A percentile compares a stretch with the other conserved stretches of the same genome.
phyloP scores from a whole-genome alignment of 83 land plant genomes.

The Isoetes engelmannii region DNA sequence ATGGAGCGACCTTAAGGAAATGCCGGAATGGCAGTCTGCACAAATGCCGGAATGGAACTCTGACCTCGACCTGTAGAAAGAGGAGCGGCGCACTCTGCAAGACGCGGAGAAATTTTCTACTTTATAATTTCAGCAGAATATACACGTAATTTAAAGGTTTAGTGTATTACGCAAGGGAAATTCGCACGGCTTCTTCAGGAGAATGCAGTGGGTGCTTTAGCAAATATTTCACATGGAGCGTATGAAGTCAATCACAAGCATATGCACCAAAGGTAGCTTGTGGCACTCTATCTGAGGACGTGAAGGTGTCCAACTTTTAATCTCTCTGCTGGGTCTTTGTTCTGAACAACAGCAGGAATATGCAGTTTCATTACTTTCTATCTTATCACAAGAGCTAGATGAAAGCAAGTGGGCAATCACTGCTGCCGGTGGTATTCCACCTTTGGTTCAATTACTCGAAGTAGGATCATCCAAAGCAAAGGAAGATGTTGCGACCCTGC shows the following conservation, averaged over 20 bases:
- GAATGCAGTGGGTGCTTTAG: constrained; percentile 95
- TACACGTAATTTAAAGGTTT: no score
- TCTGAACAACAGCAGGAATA: constrained; percentile 97
- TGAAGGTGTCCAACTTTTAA: constrained; percentile 90
- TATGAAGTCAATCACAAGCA: constrained; percentile 49
- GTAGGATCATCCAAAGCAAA: constrained; percentile 90
- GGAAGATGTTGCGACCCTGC: constrained; percentile 86
- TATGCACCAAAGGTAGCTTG: constrained; percentile 53
- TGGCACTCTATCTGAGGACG: constrained; percentile 92
- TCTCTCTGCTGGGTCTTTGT: constrained; percentile 89
- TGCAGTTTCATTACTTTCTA: constrained; percentile 82
- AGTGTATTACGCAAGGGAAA: constrained; percentile 92
- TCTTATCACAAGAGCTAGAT: constrained; percentile 84
- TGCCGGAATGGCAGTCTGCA: no score
- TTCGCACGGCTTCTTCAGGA: constrained; percentile 89
- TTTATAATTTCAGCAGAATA: no score
- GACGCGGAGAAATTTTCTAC: no score
- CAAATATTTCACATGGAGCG: constrained; percentile 81
- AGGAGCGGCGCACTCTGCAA: no score
- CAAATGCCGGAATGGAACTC: no score
- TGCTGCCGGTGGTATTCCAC: constrained; percentile 99
- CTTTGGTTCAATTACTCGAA: constrained; percentile 91
- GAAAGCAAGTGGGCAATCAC: constrained; percentile 99
- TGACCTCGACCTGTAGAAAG: no score
- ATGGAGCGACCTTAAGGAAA: no score